Evolutionary conservation across 139 green algal genomes (phyloP), one percentile per base, ranked within the genome.

Genomic region (Coccomyxa sp.): DNA sequence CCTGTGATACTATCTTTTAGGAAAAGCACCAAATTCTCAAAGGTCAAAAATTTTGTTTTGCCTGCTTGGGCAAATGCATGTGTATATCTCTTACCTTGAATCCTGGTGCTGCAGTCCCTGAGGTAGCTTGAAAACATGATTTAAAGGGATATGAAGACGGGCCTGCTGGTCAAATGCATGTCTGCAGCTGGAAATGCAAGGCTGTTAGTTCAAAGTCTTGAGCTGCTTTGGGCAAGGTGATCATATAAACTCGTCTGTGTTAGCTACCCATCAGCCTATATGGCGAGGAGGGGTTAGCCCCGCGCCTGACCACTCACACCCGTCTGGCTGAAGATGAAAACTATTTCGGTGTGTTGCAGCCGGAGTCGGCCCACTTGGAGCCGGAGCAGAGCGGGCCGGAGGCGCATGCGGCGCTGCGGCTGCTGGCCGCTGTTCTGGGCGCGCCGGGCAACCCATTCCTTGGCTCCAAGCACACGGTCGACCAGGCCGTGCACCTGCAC

Each of bases 401-500:
- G n/a, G 25, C n/a, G 23, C 21, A 38, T 25, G 71, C n/a, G 27
- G 32, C 88, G 83, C 77, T 91, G 59, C 76, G 85, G 30, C 15
- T 91, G 63, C 79, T 90, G 25, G 74, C 78, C 13, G 81, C 75
- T 11, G 38, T 80, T 21, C 87, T 89, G 45, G 77, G 58, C 12
- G 80, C 82, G 14, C 81, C 84, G 14, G 87, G 86, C 79, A 88
- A 71, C 84, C 88, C 88, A 11, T 89, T 89, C 45, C 58, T 76
- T 9, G 80, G 21, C 25, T 81, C 85, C 67, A 88, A 88, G 83
- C 30, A 51, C 12, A 63, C 84, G 28, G 84, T 86, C 80, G 87
- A 91, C 79, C 79, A 85, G 30, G 92, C 90, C 79, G 77, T 92
- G 18, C 79, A 84, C 16, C 77, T 86, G 51, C 87, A 91, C 80